Evolutionary conservation across 225 moss, liverwort and hornwort species (phyloP), one percentile per base, ranked within the genome.

Genomic region (Antitrichia curtipendula): DNA sequence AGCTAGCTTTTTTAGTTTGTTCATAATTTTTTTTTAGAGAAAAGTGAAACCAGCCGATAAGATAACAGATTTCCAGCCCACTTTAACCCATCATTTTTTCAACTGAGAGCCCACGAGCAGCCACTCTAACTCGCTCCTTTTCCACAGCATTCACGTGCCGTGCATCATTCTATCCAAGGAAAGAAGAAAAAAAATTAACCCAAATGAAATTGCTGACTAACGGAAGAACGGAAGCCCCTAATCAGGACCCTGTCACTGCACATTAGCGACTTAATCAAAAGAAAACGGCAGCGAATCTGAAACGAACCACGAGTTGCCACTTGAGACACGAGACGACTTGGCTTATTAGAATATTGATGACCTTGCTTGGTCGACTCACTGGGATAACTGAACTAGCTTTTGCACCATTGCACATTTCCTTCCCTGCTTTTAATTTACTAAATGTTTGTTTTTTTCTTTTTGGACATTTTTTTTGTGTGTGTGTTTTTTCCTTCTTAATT

Each of bases 141-240:
- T 9, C 29, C 69, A 58, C 77, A 41, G 12, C 27, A 63, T 22
- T 32, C 63, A 13, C 80, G 32, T 31, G 41, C 64, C 9, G 34
- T 34, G 50, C 50, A 49, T 12, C 21, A 43, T 43, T 20, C 20
- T 47, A 19, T 27, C 2, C 43, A 60, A 20, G 14, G 8, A 8
- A 4, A 24, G 21, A 47, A 0, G 4, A 12, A n/a, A 3, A 8
- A 3, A 5, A 5, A 3, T 12, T 1, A 40, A 77, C 10, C 6
- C 9, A 77, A n/a, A 41, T 4, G 2, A 32, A 75, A 22, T 19
- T 60, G 80, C 80, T 80, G 80, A 78, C 78, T 40, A 29, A 8
- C 29, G 13, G 59, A 45, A 32, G 60, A 43, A 43, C 13, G 80
- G 45, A 31, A 61, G 45, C 32, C 61, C 36, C 63, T 63, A 63